Conservation (phyloP, 1,284 basidiomycete genomes). For the Moesziomyces globuligerus region DNA sequence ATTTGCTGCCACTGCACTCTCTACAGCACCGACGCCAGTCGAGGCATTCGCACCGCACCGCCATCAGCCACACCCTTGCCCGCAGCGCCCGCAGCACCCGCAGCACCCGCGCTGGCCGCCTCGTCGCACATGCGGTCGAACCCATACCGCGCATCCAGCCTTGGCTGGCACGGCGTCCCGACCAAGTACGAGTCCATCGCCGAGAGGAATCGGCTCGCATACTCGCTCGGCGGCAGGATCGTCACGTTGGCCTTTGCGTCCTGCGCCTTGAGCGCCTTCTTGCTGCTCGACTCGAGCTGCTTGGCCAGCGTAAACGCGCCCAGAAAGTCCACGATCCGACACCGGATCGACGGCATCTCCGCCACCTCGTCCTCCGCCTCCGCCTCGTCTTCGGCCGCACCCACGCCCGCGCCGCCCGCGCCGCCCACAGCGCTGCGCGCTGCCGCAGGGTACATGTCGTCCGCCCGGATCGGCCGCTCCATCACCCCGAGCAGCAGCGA, state of each 20-base stretch:
- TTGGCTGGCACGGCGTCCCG: constrained; percentile 43
- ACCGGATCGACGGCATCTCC: constrained; percentile 41
- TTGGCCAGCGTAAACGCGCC: constrained; percentile 62
- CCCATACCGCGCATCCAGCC: constrained; percentile 29
- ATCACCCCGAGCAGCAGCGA: constrained; percentile 60
- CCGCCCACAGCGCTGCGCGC: constrained; percentile 8
- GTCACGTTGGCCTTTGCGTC: constrained; percentile 60
- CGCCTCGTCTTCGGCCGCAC: constrained; percentile 1
- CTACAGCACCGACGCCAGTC: constrained; percentile 31
- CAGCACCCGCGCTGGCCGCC: constrained; percentile 3
- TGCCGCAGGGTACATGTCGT: constrained; percentile 40
- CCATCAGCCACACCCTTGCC: neutral
- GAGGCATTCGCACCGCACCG: constrained; percentile 7
- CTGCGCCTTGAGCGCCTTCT: constrained; percentile 56
- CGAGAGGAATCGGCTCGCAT: constrained; percentile 51
- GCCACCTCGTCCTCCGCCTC: constrained; percentile 9
- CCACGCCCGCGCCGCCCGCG: neutral
- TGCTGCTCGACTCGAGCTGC: constrained; percentile 55
- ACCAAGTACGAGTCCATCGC: constrained; percentile 58
- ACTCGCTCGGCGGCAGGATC: constrained; percentile 57
- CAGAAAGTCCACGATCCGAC: constrained; percentile 59
- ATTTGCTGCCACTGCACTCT: too few relatives aligned
- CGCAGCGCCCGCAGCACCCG: neutral
- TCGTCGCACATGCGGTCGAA: constrained; percentile 40
- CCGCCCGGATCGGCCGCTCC: constrained; percentile 33